Conservation (phyloP, 129 eudicot species). For the Pittosporum tobira region DNA sequence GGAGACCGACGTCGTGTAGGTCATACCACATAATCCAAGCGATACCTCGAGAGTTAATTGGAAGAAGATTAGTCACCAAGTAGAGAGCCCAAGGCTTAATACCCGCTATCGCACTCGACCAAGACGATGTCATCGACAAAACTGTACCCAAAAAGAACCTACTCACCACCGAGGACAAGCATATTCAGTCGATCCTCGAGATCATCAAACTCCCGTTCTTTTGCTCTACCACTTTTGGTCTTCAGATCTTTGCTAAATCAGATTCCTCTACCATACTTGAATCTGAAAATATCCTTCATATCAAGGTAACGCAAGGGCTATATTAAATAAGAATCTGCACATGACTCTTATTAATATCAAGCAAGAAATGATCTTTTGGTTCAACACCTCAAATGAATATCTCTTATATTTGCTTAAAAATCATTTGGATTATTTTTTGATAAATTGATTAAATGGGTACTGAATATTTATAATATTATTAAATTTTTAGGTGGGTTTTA, state of each 20-base stretch:
- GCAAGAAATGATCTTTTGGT: too few relatives aligned
- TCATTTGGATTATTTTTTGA: too few relatives aligned
- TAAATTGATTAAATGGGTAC: too few relatives aligned
- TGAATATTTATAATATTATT: too few relatives aligned
- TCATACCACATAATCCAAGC: conserved; percentile 77
- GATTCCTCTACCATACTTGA: conserved; percentile 69
- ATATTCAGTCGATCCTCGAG: conserved; percentile 65
- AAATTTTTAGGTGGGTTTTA: too few relatives aligned
- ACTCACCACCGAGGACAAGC: conserved; percentile 62
- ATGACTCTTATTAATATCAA: too few relatives aligned
- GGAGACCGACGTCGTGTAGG: conserved; percentile 19
- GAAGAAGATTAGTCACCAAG: conserved; percentile 48
- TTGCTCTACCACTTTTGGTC: conserved; percentile 72
- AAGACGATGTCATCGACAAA: conserved; percentile 21
- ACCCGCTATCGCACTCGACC: conserved; percentile 76
- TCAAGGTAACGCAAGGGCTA: conserved; percentile 45
- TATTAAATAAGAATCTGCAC: background rate
- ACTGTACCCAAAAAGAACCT: conserved; percentile 51
- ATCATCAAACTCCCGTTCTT: conserved; percentile 49
- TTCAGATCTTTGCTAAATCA: conserved; percentile 90
- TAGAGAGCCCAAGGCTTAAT: conserved; percentile 91
- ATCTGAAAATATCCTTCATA: conserved; percentile 71
- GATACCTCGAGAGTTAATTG: conserved; percentile 64
- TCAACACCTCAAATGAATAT: too few relatives aligned
- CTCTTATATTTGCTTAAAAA: too few relatives aligned